These are phyloP conservation scores for Cryphonectria japonica DNA, from an alignment of 2,329 filamentous ascomycete genomes.

Conservation along the genomic window DNA sequence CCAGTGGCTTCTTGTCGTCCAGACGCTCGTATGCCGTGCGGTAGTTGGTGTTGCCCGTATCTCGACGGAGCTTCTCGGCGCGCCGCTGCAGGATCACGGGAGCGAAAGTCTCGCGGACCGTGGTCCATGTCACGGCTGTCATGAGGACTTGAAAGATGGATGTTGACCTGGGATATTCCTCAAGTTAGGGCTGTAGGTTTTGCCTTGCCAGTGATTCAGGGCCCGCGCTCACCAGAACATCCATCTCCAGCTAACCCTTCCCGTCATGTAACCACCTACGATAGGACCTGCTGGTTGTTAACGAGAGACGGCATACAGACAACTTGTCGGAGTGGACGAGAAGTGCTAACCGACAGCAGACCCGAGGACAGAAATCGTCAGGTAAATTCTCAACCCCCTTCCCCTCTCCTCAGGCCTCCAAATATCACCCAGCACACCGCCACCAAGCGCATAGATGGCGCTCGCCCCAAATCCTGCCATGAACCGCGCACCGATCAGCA, in stretches of 20 bases:
- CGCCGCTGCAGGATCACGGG: slow-evolving; percentile 38
- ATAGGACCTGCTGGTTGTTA: slow-evolving; percentile 34
- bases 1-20: slow-evolving; percentile 36
- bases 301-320: background rate
- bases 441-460: slow-evolving; percentile 49
- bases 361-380: slow-evolving; percentile 46
- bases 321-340: background rate
- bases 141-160: slow-evolving; percentile 47
- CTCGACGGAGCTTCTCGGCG: slow-evolving; percentile 5
- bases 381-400: slow-evolving; percentile 42
- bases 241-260: slow-evolving; percentile 47
- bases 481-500: slow-evolving; percentile 50
- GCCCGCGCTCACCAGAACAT: slow-evolving; percentile 44
- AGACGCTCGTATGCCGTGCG: slow-evolving; percentile 44
- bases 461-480: slow-evolving; percentile 54
- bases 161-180: slow-evolving; percentile 32
- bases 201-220: background rate
- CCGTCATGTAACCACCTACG: slow-evolving; percentile 45
- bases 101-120: slow-evolving; percentile 45
- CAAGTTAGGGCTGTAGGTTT: background rate
- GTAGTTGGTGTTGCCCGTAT: slow-evolving; percentile 32
- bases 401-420: slow-evolving; percentile 52
- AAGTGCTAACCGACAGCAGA: slow-evolving; percentile 39
- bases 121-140: slow-evolving; percentile 38
- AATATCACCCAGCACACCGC: slow-evolving; percentile 51